These are phyloP conservation scores for Gaertneriomyces sp. DNA, from an alignment of 192 early-diverging fungal genomes.

Conservation along the genomic window DNA sequence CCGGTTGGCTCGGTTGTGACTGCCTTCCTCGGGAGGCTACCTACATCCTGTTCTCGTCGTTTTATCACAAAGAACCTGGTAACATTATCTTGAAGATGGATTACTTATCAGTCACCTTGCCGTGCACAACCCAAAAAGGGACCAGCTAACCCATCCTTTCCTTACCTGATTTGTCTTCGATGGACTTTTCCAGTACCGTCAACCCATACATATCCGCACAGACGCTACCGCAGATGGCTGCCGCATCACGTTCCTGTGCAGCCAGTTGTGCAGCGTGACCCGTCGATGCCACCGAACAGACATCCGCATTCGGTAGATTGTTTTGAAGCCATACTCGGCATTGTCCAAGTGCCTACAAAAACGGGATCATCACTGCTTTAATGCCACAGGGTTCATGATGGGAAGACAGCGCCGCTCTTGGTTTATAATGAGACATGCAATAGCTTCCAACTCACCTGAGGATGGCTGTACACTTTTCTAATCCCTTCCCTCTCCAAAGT, in stretches of 20 bases:
- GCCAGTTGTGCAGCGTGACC: conserved; percentile 85
- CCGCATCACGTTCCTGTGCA: conserved; percentile 67
- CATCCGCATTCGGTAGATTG: conserved; percentile 69
- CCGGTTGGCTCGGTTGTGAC: conserved; percentile 61
- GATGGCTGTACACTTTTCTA: conserved; percentile 74
- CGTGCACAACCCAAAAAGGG: background rate
- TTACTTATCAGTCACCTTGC: background rate
- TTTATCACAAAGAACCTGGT: conserved; percentile 88
- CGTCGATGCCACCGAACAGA: conserved; percentile 76
- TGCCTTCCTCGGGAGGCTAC: conserved; percentile 34
- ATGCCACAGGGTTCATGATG: background rate
- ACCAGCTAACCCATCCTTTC: background rate
- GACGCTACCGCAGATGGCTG: conserved; percentile 75
- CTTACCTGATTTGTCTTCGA: conserved; percentile 71
- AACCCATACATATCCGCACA: conserved; percentile 79
- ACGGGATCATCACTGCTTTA: too few relatives aligned
- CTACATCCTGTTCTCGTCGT: too few relatives aligned
- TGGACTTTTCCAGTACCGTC: conserved; percentile 68
- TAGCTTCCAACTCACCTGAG: conserved; percentile 30
- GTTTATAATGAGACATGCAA: conserved; percentile 5
- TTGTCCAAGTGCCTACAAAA: conserved; percentile 71
- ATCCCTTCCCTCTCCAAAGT: conserved; percentile 54
- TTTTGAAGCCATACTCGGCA: conserved; percentile 67
- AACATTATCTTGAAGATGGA: conserved; percentile 62
- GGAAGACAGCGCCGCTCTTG: conserved; percentile 7